Evolutionary conservation across 75 land plant genomes (phyloP).

Genomic region (Selaginella tamariscina): DNA sequence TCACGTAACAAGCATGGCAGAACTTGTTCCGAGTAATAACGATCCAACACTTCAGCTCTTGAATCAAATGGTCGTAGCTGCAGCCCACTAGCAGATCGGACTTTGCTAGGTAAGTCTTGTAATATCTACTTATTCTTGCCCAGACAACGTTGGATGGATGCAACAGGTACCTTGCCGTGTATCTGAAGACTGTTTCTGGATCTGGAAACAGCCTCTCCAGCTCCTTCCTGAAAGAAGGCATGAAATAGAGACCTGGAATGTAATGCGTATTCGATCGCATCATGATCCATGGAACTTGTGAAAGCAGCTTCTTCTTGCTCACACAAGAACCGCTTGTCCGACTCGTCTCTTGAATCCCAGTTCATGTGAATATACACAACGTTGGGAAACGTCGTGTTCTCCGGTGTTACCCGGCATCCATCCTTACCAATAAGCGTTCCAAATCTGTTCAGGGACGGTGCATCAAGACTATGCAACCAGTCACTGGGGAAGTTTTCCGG

Average conservation of each 20-base stretch:
- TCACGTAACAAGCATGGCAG: neutral
- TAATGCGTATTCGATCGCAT: constrained; percentile 5
- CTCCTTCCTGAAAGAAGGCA: constrained; percentile 11
- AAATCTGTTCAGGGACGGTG: too few relatives aligned
- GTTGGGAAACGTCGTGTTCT: too few relatives aligned
- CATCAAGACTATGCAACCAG: too few relatives aligned
- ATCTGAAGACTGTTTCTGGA: constrained; percentile 14
- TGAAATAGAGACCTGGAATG: constrained; percentile 18
- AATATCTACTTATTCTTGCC: constrained; percentile 7
- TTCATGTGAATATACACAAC: too few relatives aligned
- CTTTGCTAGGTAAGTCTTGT: neutral
- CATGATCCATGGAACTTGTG: constrained; percentile 12
- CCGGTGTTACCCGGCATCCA: too few relatives aligned
- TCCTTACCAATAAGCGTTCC: too few relatives aligned
- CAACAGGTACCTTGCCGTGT: constrained; percentile 14
- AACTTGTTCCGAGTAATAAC: neutral
- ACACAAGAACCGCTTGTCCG: constrained; percentile 19
- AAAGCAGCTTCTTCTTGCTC: constrained; percentile 8
- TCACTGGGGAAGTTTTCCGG: too few relatives aligned
- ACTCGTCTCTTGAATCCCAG: too few relatives aligned
- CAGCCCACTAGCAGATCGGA: constrained; percentile 11
- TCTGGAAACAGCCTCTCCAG: constrained; percentile 15
- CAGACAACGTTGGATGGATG: constrained; percentile 12
- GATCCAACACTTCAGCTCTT: neutral
- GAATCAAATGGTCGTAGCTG: constrained; percentile 13